Base-by-base conservation (phyloP, 768 basidiomycete species). In the Rhodotorula diobovata region DNA sequence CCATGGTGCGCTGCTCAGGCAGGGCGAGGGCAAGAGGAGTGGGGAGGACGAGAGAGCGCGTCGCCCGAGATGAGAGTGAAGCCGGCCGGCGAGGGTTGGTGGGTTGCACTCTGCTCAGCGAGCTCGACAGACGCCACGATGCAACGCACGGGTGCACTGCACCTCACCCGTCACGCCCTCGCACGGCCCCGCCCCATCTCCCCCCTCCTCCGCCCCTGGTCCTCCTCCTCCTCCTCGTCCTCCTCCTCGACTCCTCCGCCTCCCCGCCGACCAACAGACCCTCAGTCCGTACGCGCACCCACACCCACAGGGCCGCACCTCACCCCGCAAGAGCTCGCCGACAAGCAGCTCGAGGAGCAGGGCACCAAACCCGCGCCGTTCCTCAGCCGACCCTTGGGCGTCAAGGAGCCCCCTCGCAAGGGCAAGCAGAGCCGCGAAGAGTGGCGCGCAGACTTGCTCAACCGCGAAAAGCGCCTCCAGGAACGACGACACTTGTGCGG, bases 351-450 rank as follows among this genome's bases (percentile, higher is more conserved):
- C 55, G 70, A 70, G 46, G 67, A 73, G 53, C 59, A 58, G 20
- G 53, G 69, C 46, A 72, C 74, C 14, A 51, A 61, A 21, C 64
- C 72, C 0, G 66, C 78, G 28, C 78, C 78, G 11, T 73, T 72
- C 51, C 74, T 82, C 15, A 67, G 77, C 11, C 81, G 89, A 32
- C 91, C 93, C 16, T 82, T 94, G 18, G 93, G 93, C n/a, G 85
- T 93, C 46, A 81, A 82, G 53, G 85, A 88, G 66, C 83, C 84
- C 34, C 93, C 92, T 1, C 85, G 84, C 12, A 86, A 89, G 15
- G 79, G 84, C 21, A 78, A 80, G 53, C 86, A 84, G 78, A 85
- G 87, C 57, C 85, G 86, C 82, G 83, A 85, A 35, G 85, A 89
- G 67, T 85, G 83, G 70, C 83, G 85, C 75, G 86, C 87, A 66